Conservation (phyloP, 768 basidiomycete genomes). For the Boletus sp. region DNA sequence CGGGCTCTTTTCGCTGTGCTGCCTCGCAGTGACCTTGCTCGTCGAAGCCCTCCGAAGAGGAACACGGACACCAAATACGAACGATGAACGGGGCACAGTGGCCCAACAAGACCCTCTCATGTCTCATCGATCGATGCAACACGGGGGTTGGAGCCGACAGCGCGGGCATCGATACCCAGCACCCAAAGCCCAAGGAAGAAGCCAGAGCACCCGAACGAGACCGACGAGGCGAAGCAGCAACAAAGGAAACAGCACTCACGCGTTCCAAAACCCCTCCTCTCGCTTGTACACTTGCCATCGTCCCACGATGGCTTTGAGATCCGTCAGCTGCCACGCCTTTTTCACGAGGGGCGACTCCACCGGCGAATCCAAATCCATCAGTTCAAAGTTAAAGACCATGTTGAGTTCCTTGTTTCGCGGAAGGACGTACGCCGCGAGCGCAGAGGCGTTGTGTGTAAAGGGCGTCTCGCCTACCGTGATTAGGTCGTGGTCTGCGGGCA, state of each 20-base stretch:
- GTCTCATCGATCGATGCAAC: constrained; percentile 12
- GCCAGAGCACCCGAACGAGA: constrained; percentile 1
- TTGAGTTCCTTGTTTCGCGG: constrained; percentile 58
- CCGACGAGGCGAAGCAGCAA: neutral
- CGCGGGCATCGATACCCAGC: neutral
- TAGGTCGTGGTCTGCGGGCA: constrained; percentile 44
- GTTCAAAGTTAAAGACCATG: constrained; percentile 64
- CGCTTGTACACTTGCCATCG: constrained; percentile 59
- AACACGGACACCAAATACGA: constrained; percentile 7
- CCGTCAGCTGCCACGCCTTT: constrained; percentile 48
- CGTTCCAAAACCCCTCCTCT: constrained; percentile 63
- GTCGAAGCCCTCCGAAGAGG: constrained; percentile 8
- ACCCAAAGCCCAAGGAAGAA: neutral
- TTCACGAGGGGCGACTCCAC: constrained; percentile 39
- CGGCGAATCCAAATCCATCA: constrained; percentile 55
- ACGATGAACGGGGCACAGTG: constrained; percentile 5
- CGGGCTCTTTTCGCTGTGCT: constrained; percentile 6
- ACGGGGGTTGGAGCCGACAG: neutral
- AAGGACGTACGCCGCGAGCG: constrained; percentile 54
- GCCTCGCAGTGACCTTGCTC: constrained; percentile 20
- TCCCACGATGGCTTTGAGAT: constrained; percentile 45
- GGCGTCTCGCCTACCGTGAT: constrained; percentile 68
- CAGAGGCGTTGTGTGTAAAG: constrained; percentile 49
- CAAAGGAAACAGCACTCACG: constrained; percentile 37
- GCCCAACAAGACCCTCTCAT: constrained; percentile 11